phyloP scores from a whole-genome alignment of 768 basidiomycete genomes.

The Sistotremastrum suecicum region DNA sequence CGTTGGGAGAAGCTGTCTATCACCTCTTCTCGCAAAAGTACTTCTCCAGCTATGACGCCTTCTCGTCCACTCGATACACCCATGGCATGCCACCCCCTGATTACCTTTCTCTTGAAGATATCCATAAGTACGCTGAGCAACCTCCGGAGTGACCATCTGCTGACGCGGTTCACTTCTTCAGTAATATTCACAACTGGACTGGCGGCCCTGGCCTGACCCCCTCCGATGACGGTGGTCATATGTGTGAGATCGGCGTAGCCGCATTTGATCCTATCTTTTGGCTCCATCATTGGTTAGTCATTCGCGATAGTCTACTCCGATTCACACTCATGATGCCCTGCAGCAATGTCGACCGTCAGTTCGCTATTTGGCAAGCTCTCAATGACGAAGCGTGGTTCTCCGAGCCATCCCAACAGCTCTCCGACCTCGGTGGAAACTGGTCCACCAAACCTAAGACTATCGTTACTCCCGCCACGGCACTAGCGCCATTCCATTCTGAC shows the following conservation, averaged over 20 bases:
- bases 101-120: constrained; percentile 22
- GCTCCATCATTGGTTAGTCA: constrained; percentile 26
- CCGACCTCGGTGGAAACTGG: too few relatives aligned
- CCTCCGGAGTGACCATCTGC: too few relatives aligned
- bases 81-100: too few relatives aligned
- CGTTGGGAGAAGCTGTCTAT: background rate
- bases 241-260: constrained; percentile 17
- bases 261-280: constrained; percentile 42
- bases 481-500: too few relatives aligned
- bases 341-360: constrained; percentile 35
- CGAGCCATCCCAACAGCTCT: too few relatives aligned
- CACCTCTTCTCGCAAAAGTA: constrained; percentile 3
- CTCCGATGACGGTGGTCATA: constrained; percentile 30
- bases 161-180: too few relatives aligned
- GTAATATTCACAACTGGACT: background rate
- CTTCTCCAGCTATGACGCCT: background rate
- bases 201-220: background rate
- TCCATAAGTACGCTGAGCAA: constrained; percentile 37
- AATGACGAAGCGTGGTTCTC: constrained; percentile 10
- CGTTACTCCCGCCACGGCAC: too few relatives aligned
- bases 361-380: constrained; percentile 35
- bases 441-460: too few relatives aligned
- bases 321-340: background rate
- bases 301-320: background rate
- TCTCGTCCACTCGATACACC: too few relatives aligned